These are phyloP conservation scores for Didymellaceae sp. DNA, from an alignment of 2,329 filamentous ascomycete species.

Conservation along the genomic window DNA sequence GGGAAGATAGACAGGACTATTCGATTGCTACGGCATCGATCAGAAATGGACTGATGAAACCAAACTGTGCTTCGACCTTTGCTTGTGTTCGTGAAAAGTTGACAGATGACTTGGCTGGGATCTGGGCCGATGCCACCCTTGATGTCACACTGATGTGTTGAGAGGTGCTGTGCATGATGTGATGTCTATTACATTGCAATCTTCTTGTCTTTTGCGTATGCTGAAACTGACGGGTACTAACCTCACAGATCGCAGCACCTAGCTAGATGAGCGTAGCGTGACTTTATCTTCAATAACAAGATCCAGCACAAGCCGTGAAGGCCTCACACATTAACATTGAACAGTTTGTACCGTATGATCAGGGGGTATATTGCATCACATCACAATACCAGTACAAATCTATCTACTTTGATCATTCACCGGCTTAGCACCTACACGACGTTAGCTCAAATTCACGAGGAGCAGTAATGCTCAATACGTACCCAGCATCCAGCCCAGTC, in stretches of 20 bases:
- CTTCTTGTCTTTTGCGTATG: too few species aligned
- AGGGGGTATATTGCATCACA: not conserved
- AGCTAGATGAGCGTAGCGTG: too few species aligned
- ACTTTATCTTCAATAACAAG: too few species aligned
- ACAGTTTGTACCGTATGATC: too few species aligned
- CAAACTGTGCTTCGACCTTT: not conserved
- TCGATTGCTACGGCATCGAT: constrained; percentile 15
- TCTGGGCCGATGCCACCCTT: too few species aligned
- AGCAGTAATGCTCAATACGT: constrained; percentile 25
- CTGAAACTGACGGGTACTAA: too few species aligned
- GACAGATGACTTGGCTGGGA: too few species aligned
- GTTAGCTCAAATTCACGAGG: constrained; percentile 7
- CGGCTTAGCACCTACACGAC: constrained; percentile 36
- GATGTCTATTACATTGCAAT: too few species aligned
- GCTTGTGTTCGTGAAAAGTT: not conserved
- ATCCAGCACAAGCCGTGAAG: not conserved
- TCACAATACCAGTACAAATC: not conserved
- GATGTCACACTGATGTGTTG: too few species aligned
- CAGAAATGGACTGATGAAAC: constrained; percentile 17
- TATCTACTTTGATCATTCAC: constrained; percentile 26
- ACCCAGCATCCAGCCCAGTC: constrained; percentile 70
- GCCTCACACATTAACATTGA: too few species aligned
- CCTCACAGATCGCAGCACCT: too few species aligned
- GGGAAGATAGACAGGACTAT: constrained; percentile 16
- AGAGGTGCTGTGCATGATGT: too few species aligned